A percentile compares a stretch with the other conserved stretches of the same genome.
These are phyloP conservation scores for Pseudogymnoascus sp. DNA, from an alignment of 2,329 filamentous ascomycete genomes.

Conservation along the genomic window DNA sequence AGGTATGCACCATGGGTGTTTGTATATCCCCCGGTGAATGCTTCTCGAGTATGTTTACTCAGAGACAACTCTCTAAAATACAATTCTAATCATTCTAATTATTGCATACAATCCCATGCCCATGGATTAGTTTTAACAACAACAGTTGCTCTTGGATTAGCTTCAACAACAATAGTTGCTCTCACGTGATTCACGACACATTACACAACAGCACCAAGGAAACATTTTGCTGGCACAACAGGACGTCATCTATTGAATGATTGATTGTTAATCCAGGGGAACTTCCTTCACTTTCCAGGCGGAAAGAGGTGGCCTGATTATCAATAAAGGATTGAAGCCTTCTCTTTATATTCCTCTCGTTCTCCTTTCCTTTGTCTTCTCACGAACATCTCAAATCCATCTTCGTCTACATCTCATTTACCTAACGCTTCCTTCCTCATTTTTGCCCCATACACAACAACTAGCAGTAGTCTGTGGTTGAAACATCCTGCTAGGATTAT, in stretches of 20 bases:
- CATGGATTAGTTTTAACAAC: not conserved
- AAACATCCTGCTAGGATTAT: not conserved
- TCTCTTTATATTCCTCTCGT: not conserved
- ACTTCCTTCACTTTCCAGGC: not conserved
- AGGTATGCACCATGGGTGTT: not conserved
- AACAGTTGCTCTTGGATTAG: not conserved
- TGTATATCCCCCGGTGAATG: not conserved
- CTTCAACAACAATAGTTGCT: not conserved
- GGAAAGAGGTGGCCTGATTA: not conserved
- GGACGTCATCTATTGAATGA: not conserved
- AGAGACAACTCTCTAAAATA: not conserved
- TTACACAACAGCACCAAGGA: not conserved
- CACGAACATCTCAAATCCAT: not conserved
- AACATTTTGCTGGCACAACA: not conserved
- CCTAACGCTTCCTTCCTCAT: not conserved
- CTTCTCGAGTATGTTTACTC: not conserved
- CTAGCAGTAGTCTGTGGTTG: not conserved
- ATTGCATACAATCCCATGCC: not conserved
- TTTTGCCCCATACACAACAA: not conserved
- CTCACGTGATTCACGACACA: not conserved
- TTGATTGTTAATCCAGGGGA: slow-evolving; percentile 10
- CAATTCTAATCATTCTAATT: not conserved
- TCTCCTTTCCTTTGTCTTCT: not conserved
- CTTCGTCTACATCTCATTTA: not conserved
- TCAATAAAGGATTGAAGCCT: not conserved